Evolutionary conservation across 306 rosid species (phyloP).

Genomic region (Rosa chinensis): DNA sequence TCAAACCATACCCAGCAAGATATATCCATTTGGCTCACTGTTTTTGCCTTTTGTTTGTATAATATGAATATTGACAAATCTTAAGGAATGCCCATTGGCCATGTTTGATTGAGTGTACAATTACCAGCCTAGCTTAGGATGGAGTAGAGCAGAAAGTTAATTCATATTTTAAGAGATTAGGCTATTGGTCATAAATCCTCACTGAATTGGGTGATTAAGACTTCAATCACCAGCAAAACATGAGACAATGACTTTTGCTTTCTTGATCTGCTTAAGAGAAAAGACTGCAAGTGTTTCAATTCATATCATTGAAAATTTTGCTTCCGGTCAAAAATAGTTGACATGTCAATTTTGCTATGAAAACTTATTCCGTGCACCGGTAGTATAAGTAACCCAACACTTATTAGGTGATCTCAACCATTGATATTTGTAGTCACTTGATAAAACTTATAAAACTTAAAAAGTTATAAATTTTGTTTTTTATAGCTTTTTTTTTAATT

Average conservation of each 20-base stretch:
- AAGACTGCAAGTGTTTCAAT: conserved; percentile 19
- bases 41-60: conserved; percentile 23
- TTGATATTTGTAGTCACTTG: no score
- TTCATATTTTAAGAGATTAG: conserved; percentile 5
- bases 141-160: neutral
- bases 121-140: neutral
- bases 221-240: conserved; percentile 30
- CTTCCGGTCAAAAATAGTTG: neutral
- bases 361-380: no score
- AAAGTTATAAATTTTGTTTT: no score
- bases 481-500: no score
- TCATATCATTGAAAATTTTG: neutral
- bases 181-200: conserved; percentile 9
- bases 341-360: no score
- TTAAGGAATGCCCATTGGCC: neutral
- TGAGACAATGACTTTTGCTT: conserved; percentile 22
- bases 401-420: no score
- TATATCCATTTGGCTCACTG: conserved; percentile 13
- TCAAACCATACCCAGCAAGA: conserved; percentile 16
- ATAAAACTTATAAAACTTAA: no score
- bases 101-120: conserved; percentile 12
- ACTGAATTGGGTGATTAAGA: conserved; percentile 33
- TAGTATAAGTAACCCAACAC: no score
- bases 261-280: conserved; percentile 22
- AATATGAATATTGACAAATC: conserved; percentile 14